These are phyloP conservation scores for Alternaria incomplexa DNA, from an alignment of 2,329 filamentous ascomycete genomes.

Conservation along the genomic window DNA sequence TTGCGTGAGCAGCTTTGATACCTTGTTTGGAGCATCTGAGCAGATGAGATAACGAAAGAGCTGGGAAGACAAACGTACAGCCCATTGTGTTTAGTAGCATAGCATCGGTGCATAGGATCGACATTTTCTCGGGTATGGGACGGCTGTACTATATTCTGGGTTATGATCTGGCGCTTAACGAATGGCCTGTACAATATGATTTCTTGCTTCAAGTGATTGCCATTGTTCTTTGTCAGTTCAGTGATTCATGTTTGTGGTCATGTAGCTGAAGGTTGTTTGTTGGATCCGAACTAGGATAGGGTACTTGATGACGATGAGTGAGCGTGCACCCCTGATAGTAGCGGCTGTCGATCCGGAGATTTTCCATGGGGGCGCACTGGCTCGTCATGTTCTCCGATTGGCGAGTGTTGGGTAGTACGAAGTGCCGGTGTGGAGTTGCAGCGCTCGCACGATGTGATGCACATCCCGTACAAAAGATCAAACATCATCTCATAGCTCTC, in stretches of 20 bases:
- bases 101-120: constrained; percentile 47
- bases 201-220: not conserved
- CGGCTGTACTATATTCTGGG: constrained; percentile 41
- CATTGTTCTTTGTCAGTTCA: not conserved
- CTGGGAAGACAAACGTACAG: constrained; percentile 37
- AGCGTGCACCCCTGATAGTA: constrained; percentile 14
- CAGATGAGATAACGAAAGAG: constrained; percentile 26
- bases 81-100: constrained; percentile 45
- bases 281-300: not conserved
- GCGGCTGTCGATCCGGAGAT: constrained; percentile 33
- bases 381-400: constrained; percentile 25
- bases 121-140: constrained; percentile 29
- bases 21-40: constrained; percentile 32
- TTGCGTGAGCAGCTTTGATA: constrained; percentile 4
- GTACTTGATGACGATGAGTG: constrained; percentile 11
- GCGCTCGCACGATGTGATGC: not conserved
- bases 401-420: constrained; percentile 22
- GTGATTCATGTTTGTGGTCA: not conserved
- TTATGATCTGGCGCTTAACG: constrained; percentile 30
- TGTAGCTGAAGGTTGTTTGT: not conserved
- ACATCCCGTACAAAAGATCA: not conserved
- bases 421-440: constrained; percentile 23
- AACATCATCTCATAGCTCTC: not conserved
- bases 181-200: constrained; percentile 27
- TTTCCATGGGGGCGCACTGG: constrained; percentile 29